These are phyloP conservation scores for Yamadazyma songkhlaensis DNA, from an alignment of 1,139 yeast genomes.

Conservation along the genomic window DNA sequence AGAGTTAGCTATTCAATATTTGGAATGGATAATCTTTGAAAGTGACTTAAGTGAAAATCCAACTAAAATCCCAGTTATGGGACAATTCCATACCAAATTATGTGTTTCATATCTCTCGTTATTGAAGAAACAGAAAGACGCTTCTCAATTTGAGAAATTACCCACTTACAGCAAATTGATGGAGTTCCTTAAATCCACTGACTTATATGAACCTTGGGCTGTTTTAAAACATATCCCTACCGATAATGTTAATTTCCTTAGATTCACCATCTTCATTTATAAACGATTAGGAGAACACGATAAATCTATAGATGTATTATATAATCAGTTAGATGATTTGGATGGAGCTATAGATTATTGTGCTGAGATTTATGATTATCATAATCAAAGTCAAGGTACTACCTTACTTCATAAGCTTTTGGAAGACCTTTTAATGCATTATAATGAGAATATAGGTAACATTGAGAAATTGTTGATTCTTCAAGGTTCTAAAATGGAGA, in stretches of 20 bases:
- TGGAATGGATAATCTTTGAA: slow-evolving; percentile 54
- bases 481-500: slow-evolving; percentile 57
- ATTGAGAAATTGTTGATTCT: slow-evolving; percentile 43
- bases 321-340: slow-evolving; percentile 56
- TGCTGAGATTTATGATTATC: slow-evolving; percentile 42
- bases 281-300: slow-evolving; percentile 61
- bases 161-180: slow-evolving; percentile 33
- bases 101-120: slow-evolving; percentile 52
- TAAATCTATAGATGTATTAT: slow-evolving; percentile 62
- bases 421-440: slow-evolving; percentile 37
- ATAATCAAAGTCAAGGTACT: slow-evolving; percentile 37
- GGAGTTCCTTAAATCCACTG: slow-evolving; percentile 32
- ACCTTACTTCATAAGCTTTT: slow-evolving; percentile 33
- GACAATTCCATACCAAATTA: slow-evolving; percentile 49
- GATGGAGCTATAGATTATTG: slow-evolving; percentile 62
- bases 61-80: slow-evolving; percentile 25
- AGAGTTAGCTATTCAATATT: slow-evolving; percentile 47
- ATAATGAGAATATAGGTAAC: slow-evolving; percentile 27
- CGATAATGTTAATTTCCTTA: slow-evolving; percentile 29
- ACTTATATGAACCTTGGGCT: slow-evolving; percentile 46
- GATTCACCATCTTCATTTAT: slow-evolving; percentile 58
- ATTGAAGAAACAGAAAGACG: slow-evolving; percentile 17
- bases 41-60: slow-evolving; percentile 44
- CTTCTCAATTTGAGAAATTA: slow-evolving; percentile 16
- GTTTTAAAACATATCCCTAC: slow-evolving; percentile 38